Conservation (phyloP, 768 basidiomycete species). For the Cystobasidium tubakii region DNA sequence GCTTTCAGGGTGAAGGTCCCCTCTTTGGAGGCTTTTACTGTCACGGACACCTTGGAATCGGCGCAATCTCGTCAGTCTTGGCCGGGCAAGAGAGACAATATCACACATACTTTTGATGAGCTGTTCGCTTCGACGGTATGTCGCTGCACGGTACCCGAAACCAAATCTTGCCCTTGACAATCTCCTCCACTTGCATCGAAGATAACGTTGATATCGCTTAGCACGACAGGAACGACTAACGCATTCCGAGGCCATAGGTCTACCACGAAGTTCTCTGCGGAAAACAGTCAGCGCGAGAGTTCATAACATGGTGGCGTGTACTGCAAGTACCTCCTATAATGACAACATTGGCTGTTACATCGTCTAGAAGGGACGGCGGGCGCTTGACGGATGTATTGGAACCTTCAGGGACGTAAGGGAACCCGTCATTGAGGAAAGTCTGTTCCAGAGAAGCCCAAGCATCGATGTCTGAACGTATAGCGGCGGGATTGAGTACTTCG, state of each 20-base stretch:
- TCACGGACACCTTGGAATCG: conserved; percentile 21
- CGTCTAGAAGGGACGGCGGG: neutral
- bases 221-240: conserved; percentile 47
- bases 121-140: conserved; percentile 26
- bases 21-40: conserved; percentile 28
- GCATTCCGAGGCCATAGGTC: conserved; percentile 49
- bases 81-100: no score
- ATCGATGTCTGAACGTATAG: neutral
- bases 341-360: neutral
- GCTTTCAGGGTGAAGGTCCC: conserved; percentile 56
- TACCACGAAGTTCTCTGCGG: conserved; percentile 43
- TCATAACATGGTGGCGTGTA: no score
- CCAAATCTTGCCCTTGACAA: neutral
- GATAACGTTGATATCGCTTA: conserved; percentile 44
- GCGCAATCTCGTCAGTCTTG: no score
- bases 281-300: neutral
- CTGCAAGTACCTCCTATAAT: conserved; percentile 4
- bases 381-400: neutral
- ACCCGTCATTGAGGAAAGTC: neutral
- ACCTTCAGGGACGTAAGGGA: neutral
- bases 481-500: conserved; percentile 51
- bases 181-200: conserved; percentile 27
- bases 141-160: neutral
- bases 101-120: conserved; percentile 24
- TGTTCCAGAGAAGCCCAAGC: conserved; percentile 29